phyloP scores from a whole-genome alignment of 2,329 filamentous ascomycete genomes.

The Westerdykella sp. region DNA sequence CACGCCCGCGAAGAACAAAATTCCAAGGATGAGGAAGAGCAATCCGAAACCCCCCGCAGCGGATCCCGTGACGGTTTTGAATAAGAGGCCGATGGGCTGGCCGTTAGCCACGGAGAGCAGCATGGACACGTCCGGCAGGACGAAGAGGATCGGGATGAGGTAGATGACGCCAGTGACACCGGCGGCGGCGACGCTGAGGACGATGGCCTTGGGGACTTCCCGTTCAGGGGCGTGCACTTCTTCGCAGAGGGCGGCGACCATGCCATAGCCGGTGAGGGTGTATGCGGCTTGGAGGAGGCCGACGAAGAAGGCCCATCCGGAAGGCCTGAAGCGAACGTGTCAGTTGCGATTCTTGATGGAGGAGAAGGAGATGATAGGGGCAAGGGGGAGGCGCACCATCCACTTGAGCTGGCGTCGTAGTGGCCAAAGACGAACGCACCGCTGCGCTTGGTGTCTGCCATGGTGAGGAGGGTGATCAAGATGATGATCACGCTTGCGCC shows the following conservation, averaged over 20 bases:
- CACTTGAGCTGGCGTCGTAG: constrained; percentile 59
- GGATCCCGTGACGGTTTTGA: constrained; percentile 69
- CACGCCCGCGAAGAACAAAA: constrained; percentile 69
- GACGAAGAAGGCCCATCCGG: constrained; percentile 67
- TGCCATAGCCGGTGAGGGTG: constrained; percentile 60
- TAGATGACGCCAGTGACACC: constrained; percentile 62
- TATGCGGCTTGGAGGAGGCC: constrained; percentile 61
- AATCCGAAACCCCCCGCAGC: constrained; percentile 67
- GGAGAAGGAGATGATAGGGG: background rate
- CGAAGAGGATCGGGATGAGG: constrained; percentile 68
- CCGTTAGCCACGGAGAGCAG: constrained; percentile 63
- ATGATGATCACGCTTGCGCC: constrained; percentile 61
- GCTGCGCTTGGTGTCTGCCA: constrained; percentile 53
- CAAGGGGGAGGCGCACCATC: constrained; percentile 45
- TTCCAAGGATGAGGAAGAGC: constrained; percentile 68
- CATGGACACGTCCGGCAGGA: constrained; percentile 60
- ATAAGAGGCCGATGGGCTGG: constrained; percentile 69
- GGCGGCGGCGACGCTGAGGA: constrained; percentile 61
- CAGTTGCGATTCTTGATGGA: background rate
- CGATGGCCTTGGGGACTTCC: constrained; percentile 66
- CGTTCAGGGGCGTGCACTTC: constrained; percentile 63
- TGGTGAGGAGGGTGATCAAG: constrained; percentile 56
- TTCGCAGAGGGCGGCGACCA: constrained; percentile 67
- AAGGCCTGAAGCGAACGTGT: constrained; percentile 40
- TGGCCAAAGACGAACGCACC: constrained; percentile 62